phyloP scores from a whole-genome alignment of 169 alveolate species.

The Cryptosporidium canis region DNA sequence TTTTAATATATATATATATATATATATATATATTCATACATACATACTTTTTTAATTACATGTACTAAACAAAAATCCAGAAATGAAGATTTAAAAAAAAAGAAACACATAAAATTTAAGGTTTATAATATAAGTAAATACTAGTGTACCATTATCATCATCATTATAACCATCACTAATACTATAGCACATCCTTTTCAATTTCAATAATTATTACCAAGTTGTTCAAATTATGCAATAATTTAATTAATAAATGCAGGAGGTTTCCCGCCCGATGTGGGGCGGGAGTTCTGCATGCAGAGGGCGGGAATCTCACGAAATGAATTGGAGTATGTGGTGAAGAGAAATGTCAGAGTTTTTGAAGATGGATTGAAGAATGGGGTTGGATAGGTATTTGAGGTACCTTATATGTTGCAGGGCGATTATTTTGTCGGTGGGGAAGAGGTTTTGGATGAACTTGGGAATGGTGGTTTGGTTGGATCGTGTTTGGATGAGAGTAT shows the following conservation, averaged over 20 bases:
- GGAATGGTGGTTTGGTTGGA: conserved; percentile 19
- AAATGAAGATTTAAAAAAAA: background rate
- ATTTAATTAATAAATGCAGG: too few species aligned
- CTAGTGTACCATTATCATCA: too few species aligned
- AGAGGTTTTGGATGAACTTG: conserved; percentile 2
- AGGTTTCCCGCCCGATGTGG: background rate
- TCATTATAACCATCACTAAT: too few species aligned
- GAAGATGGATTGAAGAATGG: conserved; percentile 32
- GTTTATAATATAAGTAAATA: too few species aligned
- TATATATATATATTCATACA: too few species aligned
- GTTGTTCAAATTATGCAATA: too few species aligned
- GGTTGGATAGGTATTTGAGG: conserved; percentile 40
- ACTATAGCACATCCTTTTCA: background rate
- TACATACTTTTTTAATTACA: too few species aligned
- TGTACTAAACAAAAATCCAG: too few species aligned
- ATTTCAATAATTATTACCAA: too few species aligned
- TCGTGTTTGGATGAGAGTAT: background rate
- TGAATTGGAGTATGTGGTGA: conserved; percentile 5
- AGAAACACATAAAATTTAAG: too few species aligned
- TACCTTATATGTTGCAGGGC: background rate
- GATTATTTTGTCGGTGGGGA: conserved; percentile 41
- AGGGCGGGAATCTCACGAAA: background rate
- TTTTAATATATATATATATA: too few species aligned
- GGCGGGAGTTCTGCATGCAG: conserved; percentile 6
- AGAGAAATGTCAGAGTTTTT: conserved; percentile 12